A percentile compares a stretch with the other conserved stretches of the same genome.
These are phyloP conservation scores for Arabidopsis thaliana DNA, from an alignment of 345 rosid species.

Conservation along the genomic window DNA sequence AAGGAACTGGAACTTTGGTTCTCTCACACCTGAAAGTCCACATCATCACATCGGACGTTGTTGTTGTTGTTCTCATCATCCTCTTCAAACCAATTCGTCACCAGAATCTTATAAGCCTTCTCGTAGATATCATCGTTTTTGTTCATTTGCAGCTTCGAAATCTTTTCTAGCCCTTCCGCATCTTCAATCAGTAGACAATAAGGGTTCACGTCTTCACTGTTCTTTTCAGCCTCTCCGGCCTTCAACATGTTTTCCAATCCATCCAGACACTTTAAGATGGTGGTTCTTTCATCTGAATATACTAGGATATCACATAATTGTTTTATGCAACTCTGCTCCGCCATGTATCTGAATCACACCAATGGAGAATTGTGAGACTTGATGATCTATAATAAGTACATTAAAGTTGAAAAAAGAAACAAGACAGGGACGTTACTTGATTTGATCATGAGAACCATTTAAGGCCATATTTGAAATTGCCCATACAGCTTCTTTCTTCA, in stretches of 20 bases:
- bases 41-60: background rate
- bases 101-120: background rate
- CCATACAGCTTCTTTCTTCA: background rate
- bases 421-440: background rate
- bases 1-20: background rate
- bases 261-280: background rate
- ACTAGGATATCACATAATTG: background rate
- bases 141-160: background rate
- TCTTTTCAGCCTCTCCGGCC: background rate
- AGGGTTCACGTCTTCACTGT: background rate
- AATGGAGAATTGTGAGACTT: slow-evolving; percentile 7
- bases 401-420: background rate
- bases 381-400: background rate
- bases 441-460: background rate
- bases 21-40: background rate
- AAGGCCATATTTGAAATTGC: background rate
- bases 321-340: background rate
- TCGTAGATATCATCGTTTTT: background rate
- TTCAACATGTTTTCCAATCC: slow-evolving; percentile 2
- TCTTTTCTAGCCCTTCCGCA: background rate
- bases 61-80: background rate
- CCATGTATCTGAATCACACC: background rate
- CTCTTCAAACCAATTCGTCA: background rate
- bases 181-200: background rate
- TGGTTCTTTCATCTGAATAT: background rate